These are phyloP conservation scores for Ilyonectria destructans DNA, from an alignment of 2,329 filamentous ascomycete genomes.

Conservation along the genomic window DNA sequence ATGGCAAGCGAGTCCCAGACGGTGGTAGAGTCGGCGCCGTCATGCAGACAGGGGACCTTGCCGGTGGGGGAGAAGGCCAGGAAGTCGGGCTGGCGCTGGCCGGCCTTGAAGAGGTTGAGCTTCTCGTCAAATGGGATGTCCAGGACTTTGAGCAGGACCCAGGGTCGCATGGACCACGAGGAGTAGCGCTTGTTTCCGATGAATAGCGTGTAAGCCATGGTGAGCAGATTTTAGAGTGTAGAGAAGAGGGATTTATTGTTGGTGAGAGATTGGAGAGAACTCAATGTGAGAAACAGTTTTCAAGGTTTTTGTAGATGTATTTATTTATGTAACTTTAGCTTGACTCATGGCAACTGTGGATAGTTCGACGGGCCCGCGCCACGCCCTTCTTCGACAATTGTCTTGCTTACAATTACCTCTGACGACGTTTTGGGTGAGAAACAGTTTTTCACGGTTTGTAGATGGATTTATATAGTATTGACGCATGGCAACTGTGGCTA, in stretches of 20 bases:
- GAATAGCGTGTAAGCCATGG: slow-evolving; percentile 59
- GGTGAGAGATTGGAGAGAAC: not conserved
- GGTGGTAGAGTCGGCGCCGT: slow-evolving; percentile 49
- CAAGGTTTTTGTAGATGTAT: not conserved
- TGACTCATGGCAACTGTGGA: not conserved
- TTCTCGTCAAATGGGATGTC: slow-evolving; percentile 61
- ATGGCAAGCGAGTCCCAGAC: slow-evolving; percentile 67
- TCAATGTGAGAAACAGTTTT: not conserved
- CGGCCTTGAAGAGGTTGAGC: slow-evolving; percentile 54
- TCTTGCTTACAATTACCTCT: not conserved
- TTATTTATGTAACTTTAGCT: too few species aligned
- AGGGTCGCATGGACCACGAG: slow-evolving; percentile 64
- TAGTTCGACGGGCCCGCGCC: slow-evolving; percentile 1
- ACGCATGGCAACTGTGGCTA: not conserved
- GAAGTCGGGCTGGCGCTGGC: slow-evolving; percentile 54
- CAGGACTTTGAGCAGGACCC: slow-evolving; percentile 63
- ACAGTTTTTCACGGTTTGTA: too few species aligned
- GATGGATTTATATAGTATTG: not conserved
- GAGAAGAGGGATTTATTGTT: not conserved
- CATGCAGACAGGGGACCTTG: slow-evolving; percentile 61
- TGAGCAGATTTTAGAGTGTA: not conserved
- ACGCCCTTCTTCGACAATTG: slow-evolving; percentile 18
- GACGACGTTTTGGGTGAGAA: not conserved
- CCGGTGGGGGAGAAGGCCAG: slow-evolving; percentile 58
- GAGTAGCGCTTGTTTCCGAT: slow-evolving; percentile 64